Percentiles rank a stretch among this genome's conserved stretches.
Evolutionary conservation across 2,329 filamentous ascomycete species (phyloP).

Genomic region (Neonectria punicea): DNA sequence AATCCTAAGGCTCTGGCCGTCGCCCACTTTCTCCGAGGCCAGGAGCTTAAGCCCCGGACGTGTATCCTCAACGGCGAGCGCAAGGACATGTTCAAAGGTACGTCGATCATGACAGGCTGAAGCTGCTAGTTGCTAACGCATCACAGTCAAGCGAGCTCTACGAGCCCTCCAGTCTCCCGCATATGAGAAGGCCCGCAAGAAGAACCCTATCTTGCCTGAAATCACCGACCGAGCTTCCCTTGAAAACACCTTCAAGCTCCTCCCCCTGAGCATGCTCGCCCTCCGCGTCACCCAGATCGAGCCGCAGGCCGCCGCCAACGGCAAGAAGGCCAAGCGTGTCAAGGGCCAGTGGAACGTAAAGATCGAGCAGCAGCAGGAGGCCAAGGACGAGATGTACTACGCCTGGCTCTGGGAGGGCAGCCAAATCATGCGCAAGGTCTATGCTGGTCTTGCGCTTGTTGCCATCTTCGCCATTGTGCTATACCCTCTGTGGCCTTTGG

Average conservation of each 20-base stretch:
- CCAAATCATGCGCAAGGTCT: constrained; percentile 93
- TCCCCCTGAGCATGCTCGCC: constrained; percentile 93
- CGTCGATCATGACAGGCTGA: constrained; percentile 15
- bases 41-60: constrained; percentile 89
- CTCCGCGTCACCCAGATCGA: constrained; percentile 84
- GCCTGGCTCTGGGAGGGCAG: constrained; percentile 96
- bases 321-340: constrained; percentile 84
- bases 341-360: constrained; percentile 97
- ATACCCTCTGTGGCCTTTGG: constrained; percentile 95
- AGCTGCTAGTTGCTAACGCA: constrained; percentile 15
- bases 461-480: constrained; percentile 89
- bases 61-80: constrained; percentile 95
- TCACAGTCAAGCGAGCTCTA: constrained; percentile 90
- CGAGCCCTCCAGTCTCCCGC: constrained; percentile 88
- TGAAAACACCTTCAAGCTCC: constrained; percentile 93
- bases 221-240: constrained; percentile 89
- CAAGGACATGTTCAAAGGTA: constrained; percentile 98
- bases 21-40: constrained; percentile 84
- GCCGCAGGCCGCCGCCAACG: constrained; percentile 70
- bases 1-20: constrained; percentile 90
- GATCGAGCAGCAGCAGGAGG: constrained; percentile 96
- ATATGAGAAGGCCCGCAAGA: constrained; percentile 88
- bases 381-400: constrained; percentile 88
- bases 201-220: constrained; percentile 88
- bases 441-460: constrained; percentile 83